These are phyloP conservation scores for Sanguinoderma infundibulare DNA, from an alignment of 1,284 basidiomycete species.

Conservation along the genomic window DNA sequence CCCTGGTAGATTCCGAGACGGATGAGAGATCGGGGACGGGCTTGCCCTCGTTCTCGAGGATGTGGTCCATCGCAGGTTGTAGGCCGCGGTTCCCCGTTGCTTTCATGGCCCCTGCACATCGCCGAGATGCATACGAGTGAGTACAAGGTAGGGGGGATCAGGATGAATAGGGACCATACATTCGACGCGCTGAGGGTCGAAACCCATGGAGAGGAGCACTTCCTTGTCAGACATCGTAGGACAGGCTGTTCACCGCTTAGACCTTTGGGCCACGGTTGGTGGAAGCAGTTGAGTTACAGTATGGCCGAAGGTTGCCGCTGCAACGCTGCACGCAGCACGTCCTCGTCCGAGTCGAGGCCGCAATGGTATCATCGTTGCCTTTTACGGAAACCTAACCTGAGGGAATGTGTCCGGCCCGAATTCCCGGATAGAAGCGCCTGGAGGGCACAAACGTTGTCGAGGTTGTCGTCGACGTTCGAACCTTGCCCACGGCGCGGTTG, in stretches of 20 bases:
- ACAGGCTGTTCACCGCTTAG: neutral
- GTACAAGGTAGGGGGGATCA: slow-evolving; percentile 1
- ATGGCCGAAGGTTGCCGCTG: neutral
- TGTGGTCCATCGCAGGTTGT: slow-evolving; percentile 89
- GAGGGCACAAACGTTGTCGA: too few relatives aligned
- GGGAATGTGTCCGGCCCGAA: neutral
- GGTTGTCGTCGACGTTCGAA: too few relatives aligned
- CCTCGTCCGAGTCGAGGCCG: too few relatives aligned
- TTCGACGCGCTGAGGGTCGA: slow-evolving; percentile 80
- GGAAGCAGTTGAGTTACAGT: neutral
- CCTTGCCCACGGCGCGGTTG: too few relatives aligned
- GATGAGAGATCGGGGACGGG: slow-evolving; percentile 67
- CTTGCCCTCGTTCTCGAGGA: slow-evolving; percentile 79
- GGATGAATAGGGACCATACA: slow-evolving; percentile 54
- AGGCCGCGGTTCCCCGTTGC: slow-evolving; percentile 81
- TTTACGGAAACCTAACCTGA: slow-evolving; percentile 16
- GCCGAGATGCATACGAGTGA: neutral
- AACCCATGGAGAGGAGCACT: slow-evolving; percentile 86
- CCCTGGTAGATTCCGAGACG: slow-evolving; percentile 27
- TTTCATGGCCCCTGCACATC: slow-evolving; percentile 76
- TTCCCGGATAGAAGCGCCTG: too few relatives aligned
- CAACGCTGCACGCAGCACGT: too few relatives aligned
- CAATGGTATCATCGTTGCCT: slow-evolving; percentile 11
- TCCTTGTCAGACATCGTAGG: slow-evolving; percentile 72
- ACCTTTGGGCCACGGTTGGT: neutral